These are phyloP conservation scores for Ceratocystis lukuohia DNA, from an alignment of 2,329 filamentous ascomycete species.

Conservation along the genomic window DNA sequence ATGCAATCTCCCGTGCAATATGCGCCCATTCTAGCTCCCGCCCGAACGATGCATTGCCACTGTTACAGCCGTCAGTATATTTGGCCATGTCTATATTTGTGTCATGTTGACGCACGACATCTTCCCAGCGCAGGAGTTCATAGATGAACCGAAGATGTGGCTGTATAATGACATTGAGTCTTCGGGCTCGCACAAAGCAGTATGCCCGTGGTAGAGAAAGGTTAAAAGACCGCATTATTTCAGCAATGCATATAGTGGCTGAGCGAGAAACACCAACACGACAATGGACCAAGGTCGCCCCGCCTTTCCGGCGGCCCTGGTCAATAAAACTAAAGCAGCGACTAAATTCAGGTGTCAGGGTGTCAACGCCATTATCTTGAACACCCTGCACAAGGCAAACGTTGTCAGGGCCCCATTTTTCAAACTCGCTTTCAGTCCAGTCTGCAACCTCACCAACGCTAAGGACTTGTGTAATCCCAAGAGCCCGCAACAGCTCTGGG, in stretches of 20 bases:
- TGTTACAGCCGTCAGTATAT: conserved; percentile 11
- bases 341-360: conserved; percentile 72
- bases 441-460: conserved; percentile 82
- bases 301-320: conserved; percentile 60
- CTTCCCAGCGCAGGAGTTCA: conserved; percentile 93
- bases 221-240: conserved; percentile 74
- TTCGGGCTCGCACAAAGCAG: conserved; percentile 83
- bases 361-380: conserved; percentile 94
- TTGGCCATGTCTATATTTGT: not conserved
- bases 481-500: conserved; percentile 59
- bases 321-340: conserved; percentile 86
- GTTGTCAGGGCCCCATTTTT: conserved; percentile 64
- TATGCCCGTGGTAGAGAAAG: conserved; percentile 86
- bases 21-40: conserved; percentile 86
- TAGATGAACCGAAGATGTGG: conserved; percentile 91
- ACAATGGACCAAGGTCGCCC: conserved; percentile 87
- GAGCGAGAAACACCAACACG: conserved; percentile 90
- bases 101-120: conserved; percentile 29
- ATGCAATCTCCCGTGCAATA: conserved; percentile 75
- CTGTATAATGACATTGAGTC: conserved; percentile 96
- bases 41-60: conserved; percentile 20
- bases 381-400: conserved; percentile 71
- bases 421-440: conserved; percentile 60
- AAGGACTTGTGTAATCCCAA: conserved; percentile 78
- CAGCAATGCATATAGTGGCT: conserved; percentile 96